phyloP scores from a whole-genome alignment of 306 rosid species.

The Dryas alaskensis region DNA sequence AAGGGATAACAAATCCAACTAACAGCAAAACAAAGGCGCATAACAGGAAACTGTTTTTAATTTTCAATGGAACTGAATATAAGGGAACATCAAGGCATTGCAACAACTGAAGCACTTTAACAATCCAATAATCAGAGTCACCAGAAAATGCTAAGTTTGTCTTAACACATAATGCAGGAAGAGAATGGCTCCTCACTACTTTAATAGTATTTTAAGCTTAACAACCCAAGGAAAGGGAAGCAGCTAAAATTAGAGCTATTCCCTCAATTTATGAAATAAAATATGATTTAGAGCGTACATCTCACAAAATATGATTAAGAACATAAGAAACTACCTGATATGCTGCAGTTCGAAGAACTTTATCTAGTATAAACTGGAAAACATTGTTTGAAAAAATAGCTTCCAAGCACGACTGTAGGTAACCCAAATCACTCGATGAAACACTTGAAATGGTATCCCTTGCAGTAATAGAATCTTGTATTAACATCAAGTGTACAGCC shows the following conservation, averaged over 20 bases:
- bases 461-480: slow-evolving; percentile 54
- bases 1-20: background rate
- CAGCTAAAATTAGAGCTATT: background rate
- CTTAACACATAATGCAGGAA: background rate
- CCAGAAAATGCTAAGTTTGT: background rate
- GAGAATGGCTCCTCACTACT: background rate
- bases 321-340: slow-evolving; percentile 61
- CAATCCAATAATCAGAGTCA: background rate
- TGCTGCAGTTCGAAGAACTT: slow-evolving; percentile 81
- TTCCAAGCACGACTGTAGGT: slow-evolving; percentile 71
- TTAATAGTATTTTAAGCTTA: background rate
- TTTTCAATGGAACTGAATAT: background rate
- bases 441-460: slow-evolving; percentile 59
- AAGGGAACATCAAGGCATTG: background rate
- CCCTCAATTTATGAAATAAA: background rate
- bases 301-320: background rate
- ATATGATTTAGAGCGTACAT: no score
- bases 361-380: slow-evolving; percentile 75
- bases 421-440: slow-evolving; percentile 60
- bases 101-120: background rate
- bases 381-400: slow-evolving; percentile 71
- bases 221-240: background rate
- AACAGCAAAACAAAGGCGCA: background rate
- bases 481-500: slow-evolving; percentile 86
- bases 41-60: background rate